Conservation (phyloP, 345 rosid genomes). For the Conringia planisiliqua region DNA sequence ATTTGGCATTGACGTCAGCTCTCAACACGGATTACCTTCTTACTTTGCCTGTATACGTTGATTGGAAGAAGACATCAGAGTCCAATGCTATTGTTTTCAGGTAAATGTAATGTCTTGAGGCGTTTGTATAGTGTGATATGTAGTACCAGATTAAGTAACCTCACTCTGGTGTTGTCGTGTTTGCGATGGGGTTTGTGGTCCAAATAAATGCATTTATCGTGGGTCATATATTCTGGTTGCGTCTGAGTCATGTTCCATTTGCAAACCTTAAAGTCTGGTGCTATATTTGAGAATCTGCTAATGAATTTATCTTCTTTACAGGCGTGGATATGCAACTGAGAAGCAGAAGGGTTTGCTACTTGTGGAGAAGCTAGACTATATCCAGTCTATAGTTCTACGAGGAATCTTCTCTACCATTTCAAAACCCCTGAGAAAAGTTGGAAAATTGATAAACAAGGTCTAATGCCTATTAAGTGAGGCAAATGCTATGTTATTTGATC, state of each 20-base stretch:
- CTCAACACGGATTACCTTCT: slow-evolving; percentile 91
- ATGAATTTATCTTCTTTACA: slow-evolving; percentile 34
- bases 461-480: background rate
- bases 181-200: background rate
- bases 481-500: background rate
- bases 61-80: slow-evolving; percentile 84
- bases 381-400: slow-evolving; percentile 78
- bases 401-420: slow-evolving; percentile 57
- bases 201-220: background rate
- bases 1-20: slow-evolving; percentile 82
- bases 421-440: slow-evolving; percentile 73
- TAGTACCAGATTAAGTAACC: background rate
- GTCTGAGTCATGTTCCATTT: background rate
- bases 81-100: slow-evolving; percentile 91
- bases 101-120: slow-evolving; percentile 30
- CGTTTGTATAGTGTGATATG: background rate
- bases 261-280: background rate
- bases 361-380: slow-evolving; percentile 87
- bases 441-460: slow-evolving; percentile 72
- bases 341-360: slow-evolving; percentile 79
- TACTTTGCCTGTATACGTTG: slow-evolving; percentile 83
- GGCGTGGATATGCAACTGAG: slow-evolving; percentile 95
- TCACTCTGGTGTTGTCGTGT: background rate
- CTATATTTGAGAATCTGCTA: background rate
- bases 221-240: background rate